Evolutionary conservation across 2,329 filamentous ascomycete species (phyloP), one percentile per base, ranked within the genome.

Genomic region (Colletotrichum viniferum): DNA sequence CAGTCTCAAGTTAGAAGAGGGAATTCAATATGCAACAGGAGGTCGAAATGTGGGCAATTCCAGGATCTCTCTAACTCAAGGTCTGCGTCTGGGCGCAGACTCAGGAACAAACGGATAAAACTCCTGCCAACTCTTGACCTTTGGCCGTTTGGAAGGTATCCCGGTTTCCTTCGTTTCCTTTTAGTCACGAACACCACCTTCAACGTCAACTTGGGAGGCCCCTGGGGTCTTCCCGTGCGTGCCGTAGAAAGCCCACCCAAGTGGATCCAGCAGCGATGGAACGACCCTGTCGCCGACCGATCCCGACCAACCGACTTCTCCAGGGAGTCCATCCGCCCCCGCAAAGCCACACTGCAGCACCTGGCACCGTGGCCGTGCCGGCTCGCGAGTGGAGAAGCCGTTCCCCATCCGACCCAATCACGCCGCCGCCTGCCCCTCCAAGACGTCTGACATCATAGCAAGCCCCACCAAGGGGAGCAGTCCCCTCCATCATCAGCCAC

Each of bases 371-470:
- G 73, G 69, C 73, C 63, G 63, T 73, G 73, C 63, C 56, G 56
- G 58, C 38, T 7, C 1, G 8, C 9, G 14, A 62, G 55, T 75
- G 69, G 73, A 58, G 73, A 67, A 56, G 2, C 56, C 43, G 69
- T 36, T 21, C 8, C 6, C 13, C n/a, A 32, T 55, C 62, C 56
- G 69, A 12, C 13, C 73, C 73, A 76, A 76, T 73, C 63, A 64
- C 26, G 34, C 10, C 48, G 32, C n/a, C 16, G 26, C 1, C 5
- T 75, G n/a, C 28, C 73, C 63, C 48, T 60, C 63, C 63, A 73
- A 65, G 64, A 38, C 18, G 34, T 36, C 64, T 73, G 73, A 76
- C 73, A 73, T 76, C 73, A 76, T 76, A 64, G n/a, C 66, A 61
- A 10, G 16, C 56, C 65, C 67, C 67, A 66, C 21, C 36, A 61